Conservation (phyloP, 805 yeast genomes). For the Spathaspora gorwiae region DNA sequence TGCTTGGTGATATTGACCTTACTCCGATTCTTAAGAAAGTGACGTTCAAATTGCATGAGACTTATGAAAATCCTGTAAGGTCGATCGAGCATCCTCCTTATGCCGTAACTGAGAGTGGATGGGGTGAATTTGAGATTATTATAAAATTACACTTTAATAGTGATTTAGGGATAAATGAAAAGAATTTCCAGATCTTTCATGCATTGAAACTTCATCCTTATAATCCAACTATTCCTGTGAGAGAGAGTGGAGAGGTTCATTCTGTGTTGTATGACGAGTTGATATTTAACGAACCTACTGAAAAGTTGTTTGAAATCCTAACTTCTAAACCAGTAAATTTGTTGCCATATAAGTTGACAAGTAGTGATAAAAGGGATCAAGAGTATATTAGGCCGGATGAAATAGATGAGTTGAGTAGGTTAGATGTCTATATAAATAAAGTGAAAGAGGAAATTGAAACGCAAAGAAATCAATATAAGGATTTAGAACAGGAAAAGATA, state of each 20-base stretch:
- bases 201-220: conserved; percentile 91
- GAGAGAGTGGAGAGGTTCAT: conserved; percentile 40
- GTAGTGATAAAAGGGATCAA: conserved; percentile 35
- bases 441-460: conserved; percentile 38
- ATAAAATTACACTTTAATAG: conserved; percentile 80
- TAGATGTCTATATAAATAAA: conserved; percentile 35
- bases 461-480: conserved; percentile 35
- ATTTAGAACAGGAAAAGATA: conserved; percentile 37
- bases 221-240: conserved; percentile 37
- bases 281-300: conserved; percentile 95
- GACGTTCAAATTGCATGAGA: conserved; percentile 91
- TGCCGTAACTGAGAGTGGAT: conserved; percentile 94
- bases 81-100: conserved; percentile 87
- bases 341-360: conserved; percentile 36
- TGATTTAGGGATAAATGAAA: conserved; percentile 61
- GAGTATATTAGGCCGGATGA: conserved; percentile 39
- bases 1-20: conserved; percentile 62
- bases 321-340: conserved; percentile 63
- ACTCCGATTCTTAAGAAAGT: conserved; percentile 83
- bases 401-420: conserved; percentile 35
- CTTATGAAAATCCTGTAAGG: conserved; percentile 83
- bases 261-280: conserved; percentile 75
- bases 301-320: conserved; percentile 72
- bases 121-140: conserved; percentile 98
- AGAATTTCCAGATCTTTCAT: conserved; percentile 80